phyloP scores from a whole-genome alignment of 352 stramenopile species.

The Pythium insidiosum region DNA sequence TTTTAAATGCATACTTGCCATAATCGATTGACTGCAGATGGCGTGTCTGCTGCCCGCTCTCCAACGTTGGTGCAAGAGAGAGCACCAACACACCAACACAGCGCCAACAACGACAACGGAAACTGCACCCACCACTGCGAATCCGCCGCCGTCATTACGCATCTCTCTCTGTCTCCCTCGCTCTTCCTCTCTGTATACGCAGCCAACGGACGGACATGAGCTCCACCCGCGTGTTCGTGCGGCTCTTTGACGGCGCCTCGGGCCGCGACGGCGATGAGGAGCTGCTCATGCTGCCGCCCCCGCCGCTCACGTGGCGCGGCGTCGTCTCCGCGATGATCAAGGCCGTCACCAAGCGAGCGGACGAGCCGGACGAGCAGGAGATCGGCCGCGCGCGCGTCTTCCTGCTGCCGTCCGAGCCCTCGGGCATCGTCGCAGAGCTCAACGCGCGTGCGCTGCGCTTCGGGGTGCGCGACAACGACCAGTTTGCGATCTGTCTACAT shows the following conservation, averaged over 20 bases:
- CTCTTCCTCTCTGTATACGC: too few species aligned
- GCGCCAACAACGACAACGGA: not conserved
- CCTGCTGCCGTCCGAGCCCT: slow-evolving; percentile 40
- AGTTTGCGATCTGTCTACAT: slow-evolving; percentile 58
- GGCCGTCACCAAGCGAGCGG: slow-evolving; percentile 39
- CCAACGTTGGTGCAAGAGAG: too few species aligned
- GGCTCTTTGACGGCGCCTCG: slow-evolving; percentile 49
- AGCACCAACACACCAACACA: not conserved
- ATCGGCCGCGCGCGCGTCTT: slow-evolving; percentile 51
- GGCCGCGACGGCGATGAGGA: slow-evolving; percentile 51
- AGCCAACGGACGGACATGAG: slow-evolving; percentile 5
- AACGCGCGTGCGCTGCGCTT: slow-evolving; percentile 68
- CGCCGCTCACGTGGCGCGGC: slow-evolving; percentile 60
- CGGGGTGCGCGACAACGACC: slow-evolving; percentile 71
- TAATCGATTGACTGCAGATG: not conserved
- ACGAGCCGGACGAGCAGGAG: slow-evolving; percentile 27
- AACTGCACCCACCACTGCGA: not conserved
- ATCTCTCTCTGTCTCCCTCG: too few species aligned
- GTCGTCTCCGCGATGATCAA: slow-evolving; percentile 56
- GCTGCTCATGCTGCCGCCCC: slow-evolving; percentile 53
- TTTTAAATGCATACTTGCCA: not conserved
- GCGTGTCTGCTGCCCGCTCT: too few species aligned
- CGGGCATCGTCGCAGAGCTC: slow-evolving; percentile 58
- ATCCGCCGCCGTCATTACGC: not conserved
- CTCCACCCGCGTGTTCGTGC: slow-evolving; percentile 62